A percentile compares a stretch with the other conserved stretches of the same genome.
Conservation (phyloP, 2,329 filamentous ascomycete genomes). For the Sporothrix brasiliensis region DNA sequence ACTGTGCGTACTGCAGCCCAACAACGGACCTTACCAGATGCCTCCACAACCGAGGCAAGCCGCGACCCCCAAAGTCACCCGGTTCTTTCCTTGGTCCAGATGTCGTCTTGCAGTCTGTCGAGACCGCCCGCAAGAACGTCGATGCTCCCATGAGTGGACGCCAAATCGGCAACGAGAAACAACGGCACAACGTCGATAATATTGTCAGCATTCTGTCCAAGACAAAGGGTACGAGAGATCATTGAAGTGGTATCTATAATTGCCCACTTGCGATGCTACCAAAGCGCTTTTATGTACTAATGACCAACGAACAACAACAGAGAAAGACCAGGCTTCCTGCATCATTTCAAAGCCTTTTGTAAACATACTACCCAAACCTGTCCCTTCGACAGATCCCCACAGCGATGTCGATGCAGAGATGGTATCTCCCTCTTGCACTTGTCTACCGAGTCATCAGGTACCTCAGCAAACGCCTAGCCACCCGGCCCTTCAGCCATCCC, state of each 20-base stretch:
- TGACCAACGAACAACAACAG: neutral
- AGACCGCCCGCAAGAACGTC: neutral
- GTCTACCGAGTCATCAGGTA: neutral
- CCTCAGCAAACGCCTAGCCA: neutral
- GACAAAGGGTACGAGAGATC: neutral
- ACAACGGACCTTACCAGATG: neutral
- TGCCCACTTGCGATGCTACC: neutral
- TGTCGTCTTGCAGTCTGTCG: slow-evolving; percentile 1
- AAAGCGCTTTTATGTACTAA: neutral
- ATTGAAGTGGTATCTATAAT: too few relatives aligned
- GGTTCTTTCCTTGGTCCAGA: neutral
- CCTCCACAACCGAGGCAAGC: slow-evolving; percentile 1
- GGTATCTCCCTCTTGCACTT: neutral
- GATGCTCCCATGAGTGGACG: neutral
- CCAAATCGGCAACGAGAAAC: neutral
- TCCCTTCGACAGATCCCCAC: neutral
- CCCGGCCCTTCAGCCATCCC: neutral
- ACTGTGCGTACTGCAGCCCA: neutral
- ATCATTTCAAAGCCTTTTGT: neutral
- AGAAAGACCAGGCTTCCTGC: neutral
- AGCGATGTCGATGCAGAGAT: neutral
- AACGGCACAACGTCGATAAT: neutral
- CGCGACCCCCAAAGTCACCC: neutral
- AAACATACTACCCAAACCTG: neutral
- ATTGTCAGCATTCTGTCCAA: neutral